Evolutionary conservation across 352 stramenopile genomes (phyloP).

Genomic region (Pythium sp.): DNA sequence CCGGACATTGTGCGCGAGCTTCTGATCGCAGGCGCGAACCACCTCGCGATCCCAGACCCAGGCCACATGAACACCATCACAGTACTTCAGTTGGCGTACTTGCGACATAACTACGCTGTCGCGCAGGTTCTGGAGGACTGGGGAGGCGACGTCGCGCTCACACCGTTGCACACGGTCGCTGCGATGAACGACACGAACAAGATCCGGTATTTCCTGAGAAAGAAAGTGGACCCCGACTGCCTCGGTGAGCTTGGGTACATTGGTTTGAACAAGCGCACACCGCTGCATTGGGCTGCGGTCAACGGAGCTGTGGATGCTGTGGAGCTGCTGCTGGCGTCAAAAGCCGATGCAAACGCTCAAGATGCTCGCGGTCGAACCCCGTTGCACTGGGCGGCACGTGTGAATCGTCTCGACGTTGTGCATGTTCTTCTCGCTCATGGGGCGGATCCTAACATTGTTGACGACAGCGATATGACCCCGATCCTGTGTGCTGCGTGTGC

Average conservation of each 20-base stretch:
- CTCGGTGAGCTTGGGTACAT: slow-evolving; percentile 78
- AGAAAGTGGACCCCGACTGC: slow-evolving; percentile 75
- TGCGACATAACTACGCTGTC: slow-evolving; percentile 78
- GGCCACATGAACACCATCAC: slow-evolving; percentile 87
- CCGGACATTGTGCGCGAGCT: slow-evolving; percentile 76
- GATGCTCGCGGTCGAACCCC: slow-evolving; percentile 64
- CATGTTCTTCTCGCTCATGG: slow-evolving; percentile 45
- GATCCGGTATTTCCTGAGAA: slow-evolving; percentile 59
- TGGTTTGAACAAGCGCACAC: slow-evolving; percentile 77
- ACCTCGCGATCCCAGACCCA: slow-evolving; percentile 75
- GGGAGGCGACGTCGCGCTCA: slow-evolving; percentile 76
- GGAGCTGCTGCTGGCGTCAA: slow-evolving; percentile 53
- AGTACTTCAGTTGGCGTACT: slow-evolving; percentile 75
- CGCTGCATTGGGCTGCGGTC: slow-evolving; percentile 74
- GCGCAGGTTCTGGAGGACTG: slow-evolving; percentile 80
- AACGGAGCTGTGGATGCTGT: slow-evolving; percentile 62
- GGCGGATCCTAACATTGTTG: slow-evolving; percentile 67
- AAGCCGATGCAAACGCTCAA: slow-evolving; percentile 63
- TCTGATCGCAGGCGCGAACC: slow-evolving; percentile 62
- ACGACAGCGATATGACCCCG: slow-evolving; percentile 73
- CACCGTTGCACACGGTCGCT: slow-evolving; percentile 71
- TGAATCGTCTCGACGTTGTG: slow-evolving; percentile 72
- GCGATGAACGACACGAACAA: slow-evolving; percentile 63
- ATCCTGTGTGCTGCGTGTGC: slow-evolving; percentile 76
- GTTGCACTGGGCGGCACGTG: slow-evolving; percentile 75